A percentile compares a stretch with the other conserved stretches of the same genome.
These are phyloP conservation scores for Mycena haematopus DNA, from an alignment of 768 basidiomycete genomes.

Conservation along the genomic window DNA sequence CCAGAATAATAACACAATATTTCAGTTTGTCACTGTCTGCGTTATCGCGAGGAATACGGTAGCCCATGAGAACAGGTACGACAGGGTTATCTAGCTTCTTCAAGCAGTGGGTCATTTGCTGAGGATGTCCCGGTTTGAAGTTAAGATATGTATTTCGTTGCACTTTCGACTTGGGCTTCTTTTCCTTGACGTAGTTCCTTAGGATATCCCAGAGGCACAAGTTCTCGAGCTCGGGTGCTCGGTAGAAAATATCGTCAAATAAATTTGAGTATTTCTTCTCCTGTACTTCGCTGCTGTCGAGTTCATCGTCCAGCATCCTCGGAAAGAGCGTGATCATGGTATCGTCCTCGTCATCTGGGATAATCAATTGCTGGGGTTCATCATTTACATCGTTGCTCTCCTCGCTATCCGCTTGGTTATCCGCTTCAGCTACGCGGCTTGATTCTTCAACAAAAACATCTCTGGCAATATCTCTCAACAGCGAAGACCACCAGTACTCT, in stretches of 20 bases:
- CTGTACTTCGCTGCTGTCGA: too few relatives aligned
- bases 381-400: not conserved
- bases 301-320: not conserved
- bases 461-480: conserved; percentile 17
- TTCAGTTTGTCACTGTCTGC: conserved; percentile 7
- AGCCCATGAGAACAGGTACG: conserved; percentile 1
- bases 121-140: not conserved
- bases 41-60: conserved; percentile 16
- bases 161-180: not conserved
- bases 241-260: conserved; percentile 21
- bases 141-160: not conserved
- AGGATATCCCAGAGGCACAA: conserved; percentile 21
- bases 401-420: not conserved
- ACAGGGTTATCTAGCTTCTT: conserved; percentile 1
- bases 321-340: not conserved
- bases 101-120: conserved; percentile 6
- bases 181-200: not conserved
- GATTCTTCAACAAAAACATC: conserved; percentile 30
- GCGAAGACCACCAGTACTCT: conserved; percentile 15
- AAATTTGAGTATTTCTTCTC: conserved; percentile 4
- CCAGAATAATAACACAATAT: conserved; percentile 14
- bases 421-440: not conserved
- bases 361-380: not conserved
- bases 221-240: conserved; percentile 8
- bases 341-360: conserved; percentile 17